These are phyloP conservation scores for Vanderwaltozyma yarrowii DNA, from an alignment of 805 yeast species.

Conservation along the genomic window DNA sequence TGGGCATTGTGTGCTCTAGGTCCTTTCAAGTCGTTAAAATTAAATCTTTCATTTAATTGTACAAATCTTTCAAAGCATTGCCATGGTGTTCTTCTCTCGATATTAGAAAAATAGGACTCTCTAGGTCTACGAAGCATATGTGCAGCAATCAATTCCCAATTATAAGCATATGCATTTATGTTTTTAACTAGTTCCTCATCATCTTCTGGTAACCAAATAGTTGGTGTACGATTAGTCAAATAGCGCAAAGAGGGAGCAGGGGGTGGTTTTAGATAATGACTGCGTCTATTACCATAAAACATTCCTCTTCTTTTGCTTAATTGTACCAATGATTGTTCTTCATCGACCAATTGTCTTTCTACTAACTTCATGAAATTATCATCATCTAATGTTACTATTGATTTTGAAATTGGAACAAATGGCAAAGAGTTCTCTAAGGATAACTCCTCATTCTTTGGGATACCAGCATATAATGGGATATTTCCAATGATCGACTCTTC, in stretches of 20 bases:
- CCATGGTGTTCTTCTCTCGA: slow-evolving; percentile 97
- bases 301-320: slow-evolving; percentile 34
- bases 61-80: slow-evolving; percentile 95
- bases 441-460: slow-evolving; percentile 10
- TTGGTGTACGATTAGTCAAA: slow-evolving; percentile 76
- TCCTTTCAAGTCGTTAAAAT: slow-evolving; percentile 80
- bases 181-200: slow-evolving; percentile 70
- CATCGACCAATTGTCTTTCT: slow-evolving; percentile 39
- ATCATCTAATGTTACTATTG: slow-evolving; percentile 53
- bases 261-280: slow-evolving; percentile 72
- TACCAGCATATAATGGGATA: slow-evolving; percentile 26
- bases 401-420: slow-evolving; percentile 52
- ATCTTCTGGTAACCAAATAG: slow-evolving; percentile 94
- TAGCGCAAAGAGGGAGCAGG: slow-evolving; percentile 79
- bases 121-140: slow-evolving; percentile 61
- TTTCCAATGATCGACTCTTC: slow-evolving; percentile 30
- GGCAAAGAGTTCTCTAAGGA: slow-evolving; percentile 23
- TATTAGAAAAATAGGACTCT: slow-evolving; percentile 68
- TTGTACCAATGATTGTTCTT: slow-evolving; percentile 29
- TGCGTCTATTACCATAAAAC: slow-evolving; percentile 40
- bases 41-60: slow-evolving; percentile 83
- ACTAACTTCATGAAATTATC: slow-evolving; percentile 51
- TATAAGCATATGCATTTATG: slow-evolving; percentile 78
- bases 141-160: slow-evolving; percentile 87
- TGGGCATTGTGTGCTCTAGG: slow-evolving; percentile 74